Evolutionary conservation across 306 rosid genomes (phyloP).

Genomic region (Acacia confusa): DNA sequence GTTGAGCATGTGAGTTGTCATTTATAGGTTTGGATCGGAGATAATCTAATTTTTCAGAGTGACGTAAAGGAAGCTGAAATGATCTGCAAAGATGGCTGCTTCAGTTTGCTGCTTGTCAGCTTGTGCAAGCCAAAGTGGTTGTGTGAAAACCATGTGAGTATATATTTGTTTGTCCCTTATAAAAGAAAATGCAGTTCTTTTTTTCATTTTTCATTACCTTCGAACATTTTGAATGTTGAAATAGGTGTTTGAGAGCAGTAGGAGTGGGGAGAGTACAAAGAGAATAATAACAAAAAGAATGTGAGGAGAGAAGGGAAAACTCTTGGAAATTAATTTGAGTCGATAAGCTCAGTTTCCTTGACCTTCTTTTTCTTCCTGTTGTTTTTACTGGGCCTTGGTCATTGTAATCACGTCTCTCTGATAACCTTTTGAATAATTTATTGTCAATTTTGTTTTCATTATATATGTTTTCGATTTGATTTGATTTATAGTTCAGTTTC

Average conservation of each 20-base stretch:
- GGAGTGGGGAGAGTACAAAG: conserved; percentile 26
- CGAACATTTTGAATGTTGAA: conserved; percentile 41
- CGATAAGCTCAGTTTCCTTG: conserved; percentile 35
- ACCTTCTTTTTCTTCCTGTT: conserved; percentile 31
- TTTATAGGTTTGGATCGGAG: conserved; percentile 70
- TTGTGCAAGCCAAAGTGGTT: conserved; percentile 38
- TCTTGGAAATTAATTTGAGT: conserved; percentile 41
- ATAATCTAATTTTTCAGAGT: conserved; percentile 33
- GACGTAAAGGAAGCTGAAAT: conserved; percentile 34
- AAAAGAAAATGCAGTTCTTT: conserved; percentile 41
- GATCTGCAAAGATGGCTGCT: conserved; percentile 39
- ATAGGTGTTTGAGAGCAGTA: conserved; percentile 24
- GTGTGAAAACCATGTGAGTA: conserved; percentile 51
- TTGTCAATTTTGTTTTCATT: conserved; percentile 29
- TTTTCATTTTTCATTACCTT: conserved; percentile 15
- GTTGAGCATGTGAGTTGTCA: conserved; percentile 20
- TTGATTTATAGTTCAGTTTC: conserved; percentile 9
- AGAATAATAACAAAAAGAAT: conserved; percentile 1
- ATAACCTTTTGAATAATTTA: conserved; percentile 5
- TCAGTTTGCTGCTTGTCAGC: conserved; percentile 36
- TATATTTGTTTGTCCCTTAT: conserved; percentile 47
- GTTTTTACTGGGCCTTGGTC: conserved; percentile 27
- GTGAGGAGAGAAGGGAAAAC: conserved; percentile 1
- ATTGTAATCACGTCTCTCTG: conserved; percentile 29
- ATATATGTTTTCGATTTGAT: not conserved